Conservation (phyloP, 352 stramenopile species). For the Halophytophthora polymorphica region DNA sequence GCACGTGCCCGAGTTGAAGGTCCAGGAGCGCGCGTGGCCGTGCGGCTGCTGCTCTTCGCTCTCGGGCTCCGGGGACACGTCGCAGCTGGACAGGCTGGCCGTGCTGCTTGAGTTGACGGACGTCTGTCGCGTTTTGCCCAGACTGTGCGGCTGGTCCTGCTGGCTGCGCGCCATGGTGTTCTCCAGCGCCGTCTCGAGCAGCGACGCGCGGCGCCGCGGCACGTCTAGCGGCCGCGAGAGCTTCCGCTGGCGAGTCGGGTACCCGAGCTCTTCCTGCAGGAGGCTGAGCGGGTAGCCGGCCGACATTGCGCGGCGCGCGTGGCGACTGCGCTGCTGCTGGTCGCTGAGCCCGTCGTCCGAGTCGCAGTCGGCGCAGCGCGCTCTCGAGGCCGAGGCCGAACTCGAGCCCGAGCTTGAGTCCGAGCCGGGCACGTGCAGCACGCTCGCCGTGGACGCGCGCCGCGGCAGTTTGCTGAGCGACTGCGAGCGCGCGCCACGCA, state of each 20-base stretch:
- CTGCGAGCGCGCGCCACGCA: conserved; percentile 36
- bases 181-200: conserved; percentile 31
- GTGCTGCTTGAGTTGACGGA: conserved; percentile 17
- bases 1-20: conserved; percentile 21
- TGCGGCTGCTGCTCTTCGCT: conserved; percentile 21
- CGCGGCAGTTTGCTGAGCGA: conserved; percentile 32
- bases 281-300: conserved; percentile 55
- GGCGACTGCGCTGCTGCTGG: conserved; percentile 20
- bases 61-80: conserved; percentile 27
- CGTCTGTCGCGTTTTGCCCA: conserved; percentile 17
- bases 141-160: conserved; percentile 16
- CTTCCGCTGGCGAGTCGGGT: conserved; percentile 33
- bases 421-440: conserved; percentile 14
- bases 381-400: conserved; percentile 1
- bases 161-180: conserved; percentile 23
- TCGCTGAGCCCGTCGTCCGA: conserved; percentile 27
- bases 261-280: conserved; percentile 74
- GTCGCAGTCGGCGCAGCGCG: conserved; percentile 7
- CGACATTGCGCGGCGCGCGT: conserved; percentile 52
- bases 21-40: conserved; percentile 21
- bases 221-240: conserved; percentile 10
- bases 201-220: conserved; percentile 29
- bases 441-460: conserved; percentile 25
- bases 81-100: conserved; percentile 18
- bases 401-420: background rate